Percentiles rank a stretch among this genome's conserved stretches.
Evolutionary conservation across 192 early-diverging fungal genomes (phyloP).

Genomic region (Backusella circina): DNA sequence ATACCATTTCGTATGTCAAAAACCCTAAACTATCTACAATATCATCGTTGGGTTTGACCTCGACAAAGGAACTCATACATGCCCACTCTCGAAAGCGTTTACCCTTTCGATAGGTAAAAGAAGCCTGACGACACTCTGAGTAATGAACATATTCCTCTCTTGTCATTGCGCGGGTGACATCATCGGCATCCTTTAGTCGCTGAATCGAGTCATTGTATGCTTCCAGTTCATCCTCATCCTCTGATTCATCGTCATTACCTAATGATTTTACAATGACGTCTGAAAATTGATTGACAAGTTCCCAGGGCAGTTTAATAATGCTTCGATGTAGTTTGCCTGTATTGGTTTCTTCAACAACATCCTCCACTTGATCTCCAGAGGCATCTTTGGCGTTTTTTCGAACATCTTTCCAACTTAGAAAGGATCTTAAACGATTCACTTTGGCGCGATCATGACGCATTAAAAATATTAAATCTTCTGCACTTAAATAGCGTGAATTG

Average conservation of each 20-base stretch:
- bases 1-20: conserved; percentile 92
- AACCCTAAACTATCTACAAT: conserved; percentile 98
- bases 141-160: conserved; percentile 99
- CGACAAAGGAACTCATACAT: conserved; percentile 82
- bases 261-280: conserved; percentile 37
- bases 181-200: conserved; percentile 84
- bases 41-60: conserved; percentile 88
- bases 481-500: conserved; percentile 70
- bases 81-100: conserved; percentile 97
- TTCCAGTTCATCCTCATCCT: conserved; percentile 86
- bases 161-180: conserved; percentile 90
- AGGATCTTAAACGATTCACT: conserved; percentile 86
- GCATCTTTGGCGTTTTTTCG: conserved; percentile 88
- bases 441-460: conserved; percentile 94
- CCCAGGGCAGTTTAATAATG: conserved; percentile 91
- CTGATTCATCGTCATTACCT: conserved; percentile 59
- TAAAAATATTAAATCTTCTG: conserved; percentile 96
- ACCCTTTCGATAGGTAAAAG: conserved; percentile 91
- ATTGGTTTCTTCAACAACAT: conserved; percentile 50
- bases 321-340: conserved; percentile 58
- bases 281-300: conserved; percentile 78
- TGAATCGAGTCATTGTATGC: conserved; percentile 89
- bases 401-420: conserved; percentile 95
- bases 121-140: conserved; percentile 97
- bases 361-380: conserved; percentile 54